phyloP scores from a whole-genome alignment of 306 rosid species.

The Trifolium fragiferum region DNA sequence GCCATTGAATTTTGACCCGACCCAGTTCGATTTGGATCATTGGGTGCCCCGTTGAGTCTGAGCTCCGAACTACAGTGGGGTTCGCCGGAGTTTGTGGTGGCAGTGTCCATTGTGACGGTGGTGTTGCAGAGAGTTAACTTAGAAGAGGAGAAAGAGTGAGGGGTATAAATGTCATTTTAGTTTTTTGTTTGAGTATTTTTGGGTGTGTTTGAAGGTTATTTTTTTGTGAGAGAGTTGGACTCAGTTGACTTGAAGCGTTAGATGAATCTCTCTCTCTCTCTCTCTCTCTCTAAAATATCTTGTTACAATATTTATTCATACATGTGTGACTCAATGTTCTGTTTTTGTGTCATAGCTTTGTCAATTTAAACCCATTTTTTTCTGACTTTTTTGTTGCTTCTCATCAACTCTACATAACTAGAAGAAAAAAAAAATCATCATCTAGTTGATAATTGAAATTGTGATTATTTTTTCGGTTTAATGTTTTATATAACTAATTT shows the following conservation, averaged over 20 bases:
- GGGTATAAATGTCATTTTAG: conserved; percentile 63
- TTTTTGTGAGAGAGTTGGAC: conserved; percentile 28
- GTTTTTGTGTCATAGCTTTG: conserved; percentile 33
- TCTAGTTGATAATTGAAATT: not conserved
- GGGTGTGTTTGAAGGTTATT: too few species aligned
- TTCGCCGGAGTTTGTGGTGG: conserved; percentile 39
- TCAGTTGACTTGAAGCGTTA: conserved; percentile 59
- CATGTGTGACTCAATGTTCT: conserved; percentile 29
- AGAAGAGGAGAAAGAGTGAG: not conserved
- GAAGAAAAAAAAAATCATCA: not conserved
- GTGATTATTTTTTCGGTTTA: not conserved
- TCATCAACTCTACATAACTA: not conserved
- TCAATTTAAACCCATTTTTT: conserved; percentile 54
- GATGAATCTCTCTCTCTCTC: conserved; percentile 43
- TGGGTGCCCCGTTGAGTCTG: conserved; percentile 15
- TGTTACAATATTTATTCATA: not conserved
- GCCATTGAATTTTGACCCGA: conserved; percentile 48
- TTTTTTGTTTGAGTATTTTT: not conserved
- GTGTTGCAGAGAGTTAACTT: conserved; percentile 9
- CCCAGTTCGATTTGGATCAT: conserved; percentile 50
- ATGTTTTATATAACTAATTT: too few species aligned
- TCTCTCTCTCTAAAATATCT: conserved; percentile 14
- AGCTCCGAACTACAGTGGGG: conserved; percentile 36
- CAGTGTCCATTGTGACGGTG: conserved; percentile 51
- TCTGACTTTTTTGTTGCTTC: conserved; percentile 21